phyloP scores from a whole-genome alignment of 73 alveolate species.

The Symbiodinium pilosum region DNA sequence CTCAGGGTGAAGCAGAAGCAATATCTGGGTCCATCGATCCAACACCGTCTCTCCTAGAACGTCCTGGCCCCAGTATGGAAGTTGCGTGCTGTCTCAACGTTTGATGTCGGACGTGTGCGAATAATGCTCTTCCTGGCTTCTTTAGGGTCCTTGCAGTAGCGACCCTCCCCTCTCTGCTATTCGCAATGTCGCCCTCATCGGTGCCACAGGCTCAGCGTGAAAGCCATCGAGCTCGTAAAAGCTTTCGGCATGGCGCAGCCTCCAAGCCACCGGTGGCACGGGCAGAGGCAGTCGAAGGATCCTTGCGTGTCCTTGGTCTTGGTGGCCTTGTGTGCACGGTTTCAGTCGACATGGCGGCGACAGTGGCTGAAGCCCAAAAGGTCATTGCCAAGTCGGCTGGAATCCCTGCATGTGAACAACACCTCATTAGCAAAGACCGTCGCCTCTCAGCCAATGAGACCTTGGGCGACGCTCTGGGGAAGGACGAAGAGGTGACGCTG shows the following conservation, averaged over 20 bases:
- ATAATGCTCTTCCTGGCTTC: too few species aligned
- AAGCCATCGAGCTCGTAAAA: too few species aligned
- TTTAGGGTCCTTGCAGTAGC: too few species aligned
- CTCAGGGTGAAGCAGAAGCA: not conserved
- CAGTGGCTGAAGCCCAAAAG: constrained; percentile 9
- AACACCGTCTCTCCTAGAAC: not conserved
- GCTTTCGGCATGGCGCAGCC: not conserved
- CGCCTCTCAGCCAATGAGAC: not conserved
- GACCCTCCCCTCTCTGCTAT: not conserved
- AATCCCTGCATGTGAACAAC: constrained; percentile 19
- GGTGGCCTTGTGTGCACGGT: constrained; percentile 45
- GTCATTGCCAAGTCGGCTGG: constrained; percentile 8
- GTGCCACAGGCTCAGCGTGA: not conserved
- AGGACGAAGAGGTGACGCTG: constrained; percentile 21
- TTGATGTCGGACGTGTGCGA: not conserved
- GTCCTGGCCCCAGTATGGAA: not conserved
- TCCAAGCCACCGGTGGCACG: not conserved
- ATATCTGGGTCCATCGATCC: not conserved
- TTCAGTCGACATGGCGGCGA: constrained; percentile 29
- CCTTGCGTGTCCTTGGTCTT: constrained; percentile 18
- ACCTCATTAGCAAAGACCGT: constrained; percentile 10
- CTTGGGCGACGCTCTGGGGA: constrained; percentile 22
- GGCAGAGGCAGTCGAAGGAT: not conserved
- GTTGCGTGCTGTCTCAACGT: not conserved
- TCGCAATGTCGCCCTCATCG: not conserved